phyloP scores from a whole-genome alignment of 2,329 filamentous ascomycete genomes.

The Fragosphaeria purpurea region DNA sequence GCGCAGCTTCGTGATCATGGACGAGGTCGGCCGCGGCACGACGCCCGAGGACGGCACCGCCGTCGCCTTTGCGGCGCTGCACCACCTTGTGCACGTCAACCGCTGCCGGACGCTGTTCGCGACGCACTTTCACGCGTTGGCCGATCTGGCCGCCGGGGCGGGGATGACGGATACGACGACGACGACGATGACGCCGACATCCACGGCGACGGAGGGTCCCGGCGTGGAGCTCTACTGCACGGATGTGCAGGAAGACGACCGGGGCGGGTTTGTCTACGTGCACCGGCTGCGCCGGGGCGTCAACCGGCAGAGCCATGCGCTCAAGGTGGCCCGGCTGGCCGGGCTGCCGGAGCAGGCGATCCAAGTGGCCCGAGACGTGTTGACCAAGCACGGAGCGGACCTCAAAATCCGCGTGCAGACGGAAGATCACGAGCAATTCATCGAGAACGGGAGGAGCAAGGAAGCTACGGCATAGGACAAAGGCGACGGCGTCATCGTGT shows the following conservation, averaged over 20 bases:
- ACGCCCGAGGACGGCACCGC: constrained; percentile 87
- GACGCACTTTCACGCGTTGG: constrained; percentile 83
- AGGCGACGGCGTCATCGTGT: too few relatives aligned
- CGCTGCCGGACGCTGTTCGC: constrained; percentile 77
- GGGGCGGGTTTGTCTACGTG: constrained; percentile 71
- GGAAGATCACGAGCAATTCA: neutral
- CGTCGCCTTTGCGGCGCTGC: constrained; percentile 77
- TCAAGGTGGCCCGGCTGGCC: constrained; percentile 87
- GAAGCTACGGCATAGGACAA: constrained; percentile 1
- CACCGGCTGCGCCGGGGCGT: constrained; percentile 73
- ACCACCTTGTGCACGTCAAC: constrained; percentile 73
- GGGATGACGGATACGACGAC: constrained; percentile 25
- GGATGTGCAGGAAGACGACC: constrained; percentile 66
- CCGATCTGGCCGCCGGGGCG: constrained; percentile 58
- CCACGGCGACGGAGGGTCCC: constrained; percentile 16
- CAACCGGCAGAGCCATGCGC: constrained; percentile 78
- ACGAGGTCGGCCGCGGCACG: constrained; percentile 90
- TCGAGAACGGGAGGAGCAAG: too few relatives aligned
- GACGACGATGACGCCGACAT: constrained; percentile 8
- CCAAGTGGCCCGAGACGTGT: constrained; percentile 50
- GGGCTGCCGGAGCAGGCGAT: constrained; percentile 69
- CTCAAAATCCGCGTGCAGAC: neutral
- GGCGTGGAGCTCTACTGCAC: constrained; percentile 73
- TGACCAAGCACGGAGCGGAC: constrained; percentile 22
- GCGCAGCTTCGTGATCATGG: constrained; percentile 91